Base-by-base conservation (phyloP, 805 yeast genomes). In the Wickerhamiella cacticola region DNA sequence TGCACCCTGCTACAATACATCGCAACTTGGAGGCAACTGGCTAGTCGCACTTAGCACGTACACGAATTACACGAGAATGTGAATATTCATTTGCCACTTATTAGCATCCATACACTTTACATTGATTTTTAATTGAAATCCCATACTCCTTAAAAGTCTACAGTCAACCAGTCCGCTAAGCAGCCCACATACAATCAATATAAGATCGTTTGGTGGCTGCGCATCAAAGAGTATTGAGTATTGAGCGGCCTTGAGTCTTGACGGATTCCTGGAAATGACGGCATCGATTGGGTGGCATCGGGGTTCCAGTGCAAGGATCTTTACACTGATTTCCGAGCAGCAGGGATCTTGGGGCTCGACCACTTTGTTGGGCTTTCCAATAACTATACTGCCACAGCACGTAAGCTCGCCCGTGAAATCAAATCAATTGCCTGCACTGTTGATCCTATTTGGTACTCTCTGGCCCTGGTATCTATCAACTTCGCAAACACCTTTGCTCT, bases 221-320 rank as follows among this genome's bases (percentile, higher is more conserved):
- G 1, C 35, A 35, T 21, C 26, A 26, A 13, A 34, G 23, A 12
- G 47, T 44, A 3, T 35, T n/a, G n/a, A n/a, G n/a, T n/a, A n/a
- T n/a, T 34, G 24, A 31, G 24, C 6, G 41, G 26, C 7, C 40
- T 28, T 5, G 10, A 15, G 5, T 18, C 41, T 22, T 19, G 22
- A 1, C 9, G 41, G 3, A 8, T n/a, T 4, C 13, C 31, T 13
- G 49, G 49, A 9, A 41, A 41, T 4, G 46, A 29, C 13, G 46
- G 46, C 21, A 22, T 49, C 5, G 54, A 63, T 47, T 67, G 68
- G 68, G 63, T 59, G 18, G 52, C 55, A 2, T 53, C 67, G 6
- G 71, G 71, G 5, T 67, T 67, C 53, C 71, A 67, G 46, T 67
- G 68, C 1, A 19, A 52, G 15, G 63, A 64, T 48, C 71, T 71